Evolutionary conservation across 768 basidiomycete genomes (phyloP).

Genomic region (Coprinellus micaceus): DNA sequence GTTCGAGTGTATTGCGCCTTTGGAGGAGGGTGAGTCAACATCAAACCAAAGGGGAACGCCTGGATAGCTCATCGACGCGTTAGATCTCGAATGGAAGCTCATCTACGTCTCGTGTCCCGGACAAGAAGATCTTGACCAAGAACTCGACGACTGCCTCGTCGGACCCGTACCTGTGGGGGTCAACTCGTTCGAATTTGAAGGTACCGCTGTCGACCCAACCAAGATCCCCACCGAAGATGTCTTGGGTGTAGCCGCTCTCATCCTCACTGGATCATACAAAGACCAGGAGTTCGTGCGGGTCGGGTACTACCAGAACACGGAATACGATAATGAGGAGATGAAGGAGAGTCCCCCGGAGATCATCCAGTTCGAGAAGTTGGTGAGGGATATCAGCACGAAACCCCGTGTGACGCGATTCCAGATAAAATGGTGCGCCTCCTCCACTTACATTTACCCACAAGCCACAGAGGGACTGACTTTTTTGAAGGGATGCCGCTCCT

Average conservation of each 20-base stretch:
- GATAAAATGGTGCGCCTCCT: constrained; percentile 68
- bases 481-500: constrained; percentile 54
- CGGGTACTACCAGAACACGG: constrained; percentile 98
- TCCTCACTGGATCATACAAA: constrained; percentile 91
- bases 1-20: constrained; percentile 91
- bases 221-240: constrained; percentile 89
- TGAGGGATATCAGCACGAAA: constrained; percentile 86
- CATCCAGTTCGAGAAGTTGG: constrained; percentile 75
- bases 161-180: constrained; percentile 96
- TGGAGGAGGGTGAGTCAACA: constrained; percentile 68
- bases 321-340: constrained; percentile 95
- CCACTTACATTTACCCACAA: not conserved
- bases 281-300: constrained; percentile 99
- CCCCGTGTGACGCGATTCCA: constrained; percentile 92
- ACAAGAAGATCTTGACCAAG: constrained; percentile 89
- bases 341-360: constrained; percentile 63
- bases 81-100: constrained; percentile 97
- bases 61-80: not conserved
- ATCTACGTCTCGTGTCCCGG: constrained; percentile 96
- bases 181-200: constrained; percentile 96
- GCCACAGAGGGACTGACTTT: constrained; percentile 8
- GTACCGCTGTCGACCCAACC: constrained; percentile 74
- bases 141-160: constrained; percentile 95
- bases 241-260: constrained; percentile 93
- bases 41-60: not conserved